These are phyloP conservation scores for Acorus gramineus DNA, from an alignment of 106 monocot species.

Conservation along the genomic window DNA sequence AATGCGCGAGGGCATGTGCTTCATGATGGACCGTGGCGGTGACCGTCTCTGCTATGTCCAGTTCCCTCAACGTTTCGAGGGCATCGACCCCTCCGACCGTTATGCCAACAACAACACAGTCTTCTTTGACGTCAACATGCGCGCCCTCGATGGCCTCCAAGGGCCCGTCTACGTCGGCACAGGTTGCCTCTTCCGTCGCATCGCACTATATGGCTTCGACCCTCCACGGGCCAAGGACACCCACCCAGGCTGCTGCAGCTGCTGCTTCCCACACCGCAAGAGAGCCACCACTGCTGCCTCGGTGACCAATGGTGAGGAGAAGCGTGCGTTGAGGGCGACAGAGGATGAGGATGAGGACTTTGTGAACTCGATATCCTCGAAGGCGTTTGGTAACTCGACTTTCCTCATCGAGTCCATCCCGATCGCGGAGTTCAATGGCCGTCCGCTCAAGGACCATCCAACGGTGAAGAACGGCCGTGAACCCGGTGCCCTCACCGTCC, in stretches of 20 bases:
- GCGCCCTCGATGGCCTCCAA: conserved; percentile 78
- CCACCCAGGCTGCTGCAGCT: conserved; percentile 35
- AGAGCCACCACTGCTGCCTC: conserved; percentile 6
- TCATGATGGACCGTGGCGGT: conserved; percentile 93
- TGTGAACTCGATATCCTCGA: conserved; percentile 43
- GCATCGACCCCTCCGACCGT: conserved; percentile 87
- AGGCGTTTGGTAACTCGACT: conserved; percentile 58
- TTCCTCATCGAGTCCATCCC: conserved; percentile 71
- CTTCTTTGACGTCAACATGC: conserved; percentile 95
- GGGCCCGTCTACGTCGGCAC: conserved; percentile 67
- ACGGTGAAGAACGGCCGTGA: conserved; percentile 69
- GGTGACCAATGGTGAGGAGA: conserved; percentile 28
- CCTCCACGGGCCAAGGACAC: conserved; percentile 44
- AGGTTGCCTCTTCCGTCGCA: conserved; percentile 53
- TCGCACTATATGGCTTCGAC: conserved; percentile 60
- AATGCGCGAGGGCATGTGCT: background rate
- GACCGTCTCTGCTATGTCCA: conserved; percentile 83
- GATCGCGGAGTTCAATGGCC: conserved; percentile 65
- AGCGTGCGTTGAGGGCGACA: conserved; percentile 33
- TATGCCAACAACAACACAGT: conserved; percentile 92
- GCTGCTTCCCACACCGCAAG: conserved; percentile 32
- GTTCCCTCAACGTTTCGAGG: conserved; percentile 89
- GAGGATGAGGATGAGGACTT: conserved; percentile 43
- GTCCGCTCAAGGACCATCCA: conserved; percentile 76
- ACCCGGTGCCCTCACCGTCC: conserved; percentile 56